Evolutionary conservation across 2,329 filamentous ascomycete genomes (phyloP), one percentile per base, ranked within the genome.

Genomic region (Trichoderma sp.): DNA sequence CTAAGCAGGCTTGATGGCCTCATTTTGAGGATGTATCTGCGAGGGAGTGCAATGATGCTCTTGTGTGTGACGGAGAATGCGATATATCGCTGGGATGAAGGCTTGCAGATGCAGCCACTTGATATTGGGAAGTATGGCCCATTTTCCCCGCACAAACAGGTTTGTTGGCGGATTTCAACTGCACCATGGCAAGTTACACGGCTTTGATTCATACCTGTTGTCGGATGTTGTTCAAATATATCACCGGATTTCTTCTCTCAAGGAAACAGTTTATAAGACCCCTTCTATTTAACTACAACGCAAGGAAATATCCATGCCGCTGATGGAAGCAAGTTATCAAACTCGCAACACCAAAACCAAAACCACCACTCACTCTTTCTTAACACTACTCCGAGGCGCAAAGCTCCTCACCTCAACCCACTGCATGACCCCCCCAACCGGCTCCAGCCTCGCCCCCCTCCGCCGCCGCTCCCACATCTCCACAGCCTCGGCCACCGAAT

Each of bases 381-480:
- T 35, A 5, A 42, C 35, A 25, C 13, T 2, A n/a, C 35, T 4
- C 13, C 10, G 57, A 12, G 66, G 68, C 59, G 60, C 68, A 32
- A 69, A 68, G 9, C 37, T n/a, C 12, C 52, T 34, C 12, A n/a
- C 45, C 25, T 67, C 63, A 48, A 69, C 39, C 58, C 45, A 48
- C 9, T 59, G 50, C 58, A 64, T 25, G 2, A 52, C 27, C 4
- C 42, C 29, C n/a, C 68, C 68, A 12, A 69, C 25, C 5, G 53
- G 3, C 50, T 68, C 68, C 29, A 50, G 27, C 64, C 19, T 68
- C 10, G 32, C 15, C 3, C 63, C 67, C 22, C 42, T 67, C n/a
- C 45, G 19, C 17, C 63, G 58, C 1, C 45, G 54, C 56, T 61
- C 35, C 56, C 52, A 67, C 39, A 61, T 35, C 64, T 61, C 56